Base-by-base conservation (phyloP, 148 eudicot species). In the Hydrangea macrophylla region DNA sequence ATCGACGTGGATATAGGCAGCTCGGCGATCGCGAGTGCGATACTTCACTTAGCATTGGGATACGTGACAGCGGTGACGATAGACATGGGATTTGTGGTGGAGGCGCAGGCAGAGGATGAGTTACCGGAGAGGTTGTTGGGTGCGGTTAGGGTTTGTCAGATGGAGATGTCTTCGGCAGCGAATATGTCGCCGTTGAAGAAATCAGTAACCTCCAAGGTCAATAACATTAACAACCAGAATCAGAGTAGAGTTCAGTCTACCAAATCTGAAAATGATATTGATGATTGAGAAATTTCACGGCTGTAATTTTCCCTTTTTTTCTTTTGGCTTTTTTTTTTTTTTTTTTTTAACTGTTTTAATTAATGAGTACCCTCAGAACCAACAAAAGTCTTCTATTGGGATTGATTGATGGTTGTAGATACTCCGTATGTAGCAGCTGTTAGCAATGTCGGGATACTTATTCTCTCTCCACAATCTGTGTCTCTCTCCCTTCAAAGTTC, bases 51-150 rank as follows among this genome's bases (percentile, higher is more conserved):
- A 65, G 97, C 98, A 1, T 70, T 94, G n/a, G 97, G 98, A 40
- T 85, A 70, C 42, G 90, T 90, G 40, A 86, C 92, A 10, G 73
- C 92, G 25, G 89, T 94, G 63, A 88, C 89, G 7, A 78, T 94
- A 17, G 98, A 94, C 64, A 88, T 94, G 98, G 98, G 95, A 30
- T 94, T 94, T 60, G 26, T 87, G 68, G 88, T 90, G 70, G 97
- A 90, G 79, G 89, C 77, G 9, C 98, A 94, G 69, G 32, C 71
- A 25, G 92, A 88, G 76, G 95, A 85, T 32, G 98, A 94, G 79
- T 48, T 94, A 44, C 98, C 96, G 12, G 98, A 94, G 78, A 76
- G 62, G 72, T 58, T 94, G 58, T 75, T 94, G 2, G 97, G 98
- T 0, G 92, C 96, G 1, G 92, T 94, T 30, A 80, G 98, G 82